A percentile compares a stretch with the other conserved stretches of the same genome.
Conservation (phyloP, 805 yeast genomes). For the Sporopachydermia quercuum region DNA sequence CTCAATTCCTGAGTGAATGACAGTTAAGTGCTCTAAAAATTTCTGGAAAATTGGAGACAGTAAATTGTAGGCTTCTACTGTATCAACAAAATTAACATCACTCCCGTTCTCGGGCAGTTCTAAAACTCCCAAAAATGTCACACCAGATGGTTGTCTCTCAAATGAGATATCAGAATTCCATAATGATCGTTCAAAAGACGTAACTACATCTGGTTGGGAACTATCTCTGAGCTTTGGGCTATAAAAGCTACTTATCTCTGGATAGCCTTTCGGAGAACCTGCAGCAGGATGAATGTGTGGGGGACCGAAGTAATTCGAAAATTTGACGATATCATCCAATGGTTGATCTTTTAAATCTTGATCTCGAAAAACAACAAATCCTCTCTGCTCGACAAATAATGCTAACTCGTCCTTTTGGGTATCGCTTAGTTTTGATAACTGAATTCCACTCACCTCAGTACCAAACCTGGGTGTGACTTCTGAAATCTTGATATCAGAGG, state of each 20-base stretch:
- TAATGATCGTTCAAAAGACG: conserved; percentile 32
- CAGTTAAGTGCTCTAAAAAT: conserved; percentile 39
- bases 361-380: conserved; percentile 30
- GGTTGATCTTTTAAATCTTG: conserved; percentile 27
- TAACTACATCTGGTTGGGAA: conserved; percentile 19
- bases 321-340: conserved; percentile 26
- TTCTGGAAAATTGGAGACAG: conserved; percentile 45
- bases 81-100: conserved; percentile 49
- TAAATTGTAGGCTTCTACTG: conserved; percentile 47
- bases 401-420: conserved; percentile 34
- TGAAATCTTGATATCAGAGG: conserved; percentile 6
- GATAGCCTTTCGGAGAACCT: conserved; percentile 22
- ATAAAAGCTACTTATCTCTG: conserved; percentile 24
- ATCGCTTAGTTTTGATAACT: conserved; percentile 25
- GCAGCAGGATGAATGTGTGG: conserved; percentile 33
- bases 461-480: conserved; percentile 31
- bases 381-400: conserved; percentile 30
- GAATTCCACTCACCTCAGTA: conserved; percentile 25
- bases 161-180: conserved; percentile 73
- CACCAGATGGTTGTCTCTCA: conserved; percentile 52
- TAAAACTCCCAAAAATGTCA: conserved; percentile 33
- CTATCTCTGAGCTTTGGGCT: conserved; percentile 22
- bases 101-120: conserved; percentile 46
- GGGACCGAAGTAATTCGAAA: conserved; percentile 29
- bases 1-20: conserved; percentile 50